Base-by-base conservation (phyloP, 1,284 basidiomycete genomes). In the Grifola frondosa region DNA sequence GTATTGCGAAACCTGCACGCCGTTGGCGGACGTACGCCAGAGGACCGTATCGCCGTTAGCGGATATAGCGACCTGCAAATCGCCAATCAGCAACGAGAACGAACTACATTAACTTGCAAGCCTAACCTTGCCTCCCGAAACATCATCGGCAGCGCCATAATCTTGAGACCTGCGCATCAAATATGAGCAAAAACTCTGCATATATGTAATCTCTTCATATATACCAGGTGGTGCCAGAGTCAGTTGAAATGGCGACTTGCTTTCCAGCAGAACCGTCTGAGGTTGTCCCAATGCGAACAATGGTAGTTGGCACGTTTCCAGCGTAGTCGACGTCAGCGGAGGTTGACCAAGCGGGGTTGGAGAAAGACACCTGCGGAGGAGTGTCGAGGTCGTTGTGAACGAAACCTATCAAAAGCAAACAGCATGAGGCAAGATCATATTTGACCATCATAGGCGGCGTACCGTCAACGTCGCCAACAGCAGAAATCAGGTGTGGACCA, bases 391-490 rank as follows among this genome's bases (percentile, higher is more conserved):
- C 67, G 22, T 48, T 67, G 56, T 84, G 80, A 1, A 71, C 70
- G 49, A 63, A 64, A 3, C 62, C 62, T 61, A 17, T n/a, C 13
- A 17, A 30, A 22, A 19, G 19, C 34, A 5, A 42, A 31, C 25
- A 30, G 24, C 19, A 13, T 5, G 9, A 23, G 21, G n/a, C n/a
- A 21, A 42, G 22, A 33, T 24, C 17, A 15, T 17, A 33, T 17
- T 6, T 22, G 31, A 28, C 24, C 6, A 22, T 29, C n/a, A 39
- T 23, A 30, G 11, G 11, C 3, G 13, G 43, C 59, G 19, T 46
- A 77, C 75, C 80, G 54, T 71, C 73, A 45, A 78, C 65, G 51
- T 84, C 80, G 22, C 73, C 75, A 22, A 83, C 71, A 13, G 73
- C 78, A 8, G 79, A 81, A n/a, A 83, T 61, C 19, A 84, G 66